Evolutionary conservation across 169 alveolate species (phyloP), one percentile per base, ranked within the genome.

Genomic region (Cryptosporidium canis): DNA sequence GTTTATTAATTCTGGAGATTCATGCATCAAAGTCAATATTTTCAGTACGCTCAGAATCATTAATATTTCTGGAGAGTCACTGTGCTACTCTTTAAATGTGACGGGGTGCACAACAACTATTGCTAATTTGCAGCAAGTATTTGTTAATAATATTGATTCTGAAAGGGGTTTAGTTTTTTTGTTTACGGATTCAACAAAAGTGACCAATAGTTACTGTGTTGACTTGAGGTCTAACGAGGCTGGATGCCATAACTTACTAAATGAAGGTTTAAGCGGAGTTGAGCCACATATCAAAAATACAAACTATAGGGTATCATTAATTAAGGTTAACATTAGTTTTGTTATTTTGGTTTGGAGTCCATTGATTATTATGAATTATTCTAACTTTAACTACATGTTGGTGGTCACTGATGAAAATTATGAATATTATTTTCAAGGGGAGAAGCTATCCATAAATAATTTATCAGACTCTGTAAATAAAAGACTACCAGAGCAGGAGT

Each of bases 51-150:
- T 67, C 24, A 67, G 53, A 11, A 21, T 67, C 5, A 33, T 67
- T 24, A 67, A 67, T 53, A 21, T 67, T n/a, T 67, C 83, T 5
- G 83, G 83, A 43, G 53, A 41, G 11, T 43, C 53, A 35, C 58
- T 67, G 12, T 2, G 24, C 16, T 67, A 35, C 35, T 35, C 27
- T 51, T 51, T 51, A 0, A n/a, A n/a, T 51, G 7, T 51, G 24
- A n/a, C 35, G 35, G 6, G 1, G 6, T 18, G 4, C n/a, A 18
- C 16, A 51, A 18, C 33, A 51, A 51, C 6, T 7, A 45, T 67
- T n/a, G 83, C 41, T 18, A 67, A 67, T 67, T 43, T 67, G 21
- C 9, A 12, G 0, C 29, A 18, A 9, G 24, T 21, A 33, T 43
- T 18, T 67, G 27, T 67, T 41, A 39, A 43, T 0, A 47, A 67